Base-by-base conservation (phyloP, 148 eudicot genomes). In the Rhododendron henanense region DNA sequence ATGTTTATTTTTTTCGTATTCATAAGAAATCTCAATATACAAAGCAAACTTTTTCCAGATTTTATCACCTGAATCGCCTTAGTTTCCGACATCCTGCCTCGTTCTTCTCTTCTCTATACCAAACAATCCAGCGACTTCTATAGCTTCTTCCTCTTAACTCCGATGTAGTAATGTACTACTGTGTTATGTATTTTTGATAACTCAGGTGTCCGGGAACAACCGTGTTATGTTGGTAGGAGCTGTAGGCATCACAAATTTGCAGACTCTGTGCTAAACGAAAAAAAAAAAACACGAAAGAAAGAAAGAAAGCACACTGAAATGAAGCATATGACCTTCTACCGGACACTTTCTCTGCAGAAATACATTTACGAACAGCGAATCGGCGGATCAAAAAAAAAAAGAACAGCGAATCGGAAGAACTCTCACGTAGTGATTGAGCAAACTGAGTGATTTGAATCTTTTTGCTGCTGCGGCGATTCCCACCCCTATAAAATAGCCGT, bases 391-490 rank as follows among this genome's bases (percentile, higher is more conserved):
- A 31, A 31, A 31, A 31, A 31, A 31, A 31, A 0, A 31, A 31
- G 25, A 61, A 91, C 86, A 89, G 73, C 86, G 55, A 61, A 83
- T 55, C 45, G 81, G 83, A 37, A 74, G 85, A 74, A 76, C 35
- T 59, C 86, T 87, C 88, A 61, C n/a, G 74, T 35, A 71, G 53
- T 81, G 88, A 88, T 89, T 82, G 90, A 92, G 87, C 90, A 35
- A 73, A 47, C 50, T 67, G 85, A 61, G 88, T 78, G 55, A 82
- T 37, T 74, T 74, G 57, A 57, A 35, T 79, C 82, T 76, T 84
- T 85, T 83, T 85, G 33, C 75, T 75, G 74, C 45, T 6, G 8
- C 19, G 8, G 13, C 2, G 45, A 41, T 41, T 63, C 25, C 53
- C 23, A 71, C 1, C 47, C 85, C 89, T 67, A 94, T 85, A 91